Base-by-base conservation (phyloP, 2,329 filamentous ascomycete genomes). In the Pseudopyrenochaeta lycopersici region DNA sequence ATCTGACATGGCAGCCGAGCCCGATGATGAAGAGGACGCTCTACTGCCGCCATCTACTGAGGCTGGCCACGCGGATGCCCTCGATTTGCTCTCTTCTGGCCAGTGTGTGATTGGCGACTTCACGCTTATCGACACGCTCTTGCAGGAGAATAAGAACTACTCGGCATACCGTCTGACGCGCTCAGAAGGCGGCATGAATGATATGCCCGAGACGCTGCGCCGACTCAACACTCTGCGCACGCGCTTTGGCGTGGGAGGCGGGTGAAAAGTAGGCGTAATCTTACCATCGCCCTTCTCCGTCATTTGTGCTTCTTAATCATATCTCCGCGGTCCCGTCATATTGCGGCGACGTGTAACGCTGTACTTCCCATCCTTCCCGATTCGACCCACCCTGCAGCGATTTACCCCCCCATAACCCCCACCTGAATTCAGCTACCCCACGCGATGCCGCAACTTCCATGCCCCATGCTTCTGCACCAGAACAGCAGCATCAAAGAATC, bases 101-200 rank as follows among this genome's bases (percentile, higher is more conserved):
- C 78, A 81, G 56, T 78, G 78, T 50, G 69, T 81, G 11, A 69
- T 82, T 51, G 78, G 75, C 2, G 76, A 81, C 52, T 71, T 82
- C 44, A 69, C 77, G 44, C 50, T 81, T 21, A 56, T 73, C 46
- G 72, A 77, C 52, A 78, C 78, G 1, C 60, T 80, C 29, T 68
- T 74, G 7, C 75, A 80, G 32, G 77, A 81, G 50, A 73, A 79
- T 55, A 61, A 65, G 51, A 66, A 76, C 43, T 77, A 76, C 53
- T 63, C 72, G 42, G 70, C 68, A 7, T 71, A 68, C 54, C 68
- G 70, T 31, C 55, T 67, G 46, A 69, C 60, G 57, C 69, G 54
- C 51, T 48, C 66, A 21, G 70, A 73, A 21, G 60, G 56, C 46
- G 62, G 64, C 32, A 56, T 65, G 14, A 64, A 62, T 18, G 63